phyloP scores from a whole-genome alignment of 208 protist genomes.

The Wallacemonas sp. region DNA sequence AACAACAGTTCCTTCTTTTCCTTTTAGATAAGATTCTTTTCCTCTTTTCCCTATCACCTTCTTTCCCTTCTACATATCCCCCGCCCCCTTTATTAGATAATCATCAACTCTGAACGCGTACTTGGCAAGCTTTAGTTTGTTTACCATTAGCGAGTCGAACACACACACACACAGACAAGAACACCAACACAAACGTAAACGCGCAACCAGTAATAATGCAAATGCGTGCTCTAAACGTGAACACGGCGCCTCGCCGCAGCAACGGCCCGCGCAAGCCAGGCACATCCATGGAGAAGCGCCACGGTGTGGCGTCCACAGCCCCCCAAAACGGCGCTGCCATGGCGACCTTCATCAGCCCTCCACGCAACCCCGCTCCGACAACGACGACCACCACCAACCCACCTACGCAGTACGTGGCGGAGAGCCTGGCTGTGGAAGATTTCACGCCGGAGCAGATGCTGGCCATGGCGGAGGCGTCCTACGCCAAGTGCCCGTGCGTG shows the following conservation, averaged over 20 bases:
- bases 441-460: slow-evolving; percentile 27
- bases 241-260: slow-evolving; percentile 11
- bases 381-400: slow-evolving; percentile 9
- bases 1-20: not conserved
- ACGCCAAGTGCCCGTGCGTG: slow-evolving; percentile 46
- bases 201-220: slow-evolving; percentile 25
- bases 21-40: slow-evolving; percentile 14
- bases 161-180: no score
- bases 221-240: slow-evolving; percentile 46
- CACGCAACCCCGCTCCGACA: slow-evolving; percentile 32
- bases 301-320: no score
- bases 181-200: not conserved
- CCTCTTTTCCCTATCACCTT: not conserved
- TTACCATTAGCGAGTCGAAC: no score
- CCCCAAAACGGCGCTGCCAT: not conserved
- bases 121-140: no score
- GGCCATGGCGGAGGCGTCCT: slow-evolving; percentile 24
- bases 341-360: slow-evolving; percentile 65
- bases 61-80: not conserved
- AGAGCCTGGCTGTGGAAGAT: slow-evolving; percentile 3
- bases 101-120: no score
- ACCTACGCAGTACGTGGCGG: slow-evolving; percentile 14
- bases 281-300: slow-evolving; percentile 4
- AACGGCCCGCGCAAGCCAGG: not conserved
- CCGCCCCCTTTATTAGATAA: no score